phyloP scores from a whole-genome alignment of 78 protist species.

The Corallochytrium limacisporum region DNA sequence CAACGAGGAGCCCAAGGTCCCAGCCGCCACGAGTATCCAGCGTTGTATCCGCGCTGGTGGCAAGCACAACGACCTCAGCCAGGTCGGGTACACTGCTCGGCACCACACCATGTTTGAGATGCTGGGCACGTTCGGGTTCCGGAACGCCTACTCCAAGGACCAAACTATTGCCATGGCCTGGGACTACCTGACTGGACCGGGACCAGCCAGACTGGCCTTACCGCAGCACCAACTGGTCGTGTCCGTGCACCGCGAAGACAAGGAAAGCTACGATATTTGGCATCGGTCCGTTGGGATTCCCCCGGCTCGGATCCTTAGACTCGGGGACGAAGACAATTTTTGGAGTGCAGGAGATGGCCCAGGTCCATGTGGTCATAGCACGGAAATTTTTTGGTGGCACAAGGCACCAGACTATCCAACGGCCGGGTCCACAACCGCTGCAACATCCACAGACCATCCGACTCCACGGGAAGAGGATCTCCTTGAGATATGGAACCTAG shows the following conservation, averaged over 20 bases:
- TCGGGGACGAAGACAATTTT: constrained; percentile 30
- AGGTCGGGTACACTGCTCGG: constrained; percentile 56
- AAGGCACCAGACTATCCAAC: no score
- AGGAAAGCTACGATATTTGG: constrained; percentile 35
- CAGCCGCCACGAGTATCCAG: constrained; percentile 20
- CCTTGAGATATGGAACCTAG: constrained; percentile 67
- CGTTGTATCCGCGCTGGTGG: constrained; percentile 58
- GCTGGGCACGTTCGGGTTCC: constrained; percentile 63
- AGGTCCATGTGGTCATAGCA: constrained; percentile 73
- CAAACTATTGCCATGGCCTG: constrained; percentile 46
- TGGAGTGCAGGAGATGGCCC: constrained; percentile 51
- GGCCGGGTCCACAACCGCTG: neutral
- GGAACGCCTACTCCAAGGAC: constrained; percentile 27
- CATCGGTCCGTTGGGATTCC: constrained; percentile 15
- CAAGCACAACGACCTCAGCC: constrained; percentile 60
- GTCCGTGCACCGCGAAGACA: constrained; percentile 40
- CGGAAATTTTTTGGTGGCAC: constrained; percentile 57
- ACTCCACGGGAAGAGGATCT: constrained; percentile 20
- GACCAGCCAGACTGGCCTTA: constrained; percentile 1
- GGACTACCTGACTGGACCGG: constrained; percentile 34
- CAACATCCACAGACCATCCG: no score
- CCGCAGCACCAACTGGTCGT: constrained; percentile 25
- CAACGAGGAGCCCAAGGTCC: constrained; percentile 18
- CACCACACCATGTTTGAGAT: constrained; percentile 71
- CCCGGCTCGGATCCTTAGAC: constrained; percentile 3